Base-by-base conservation (phyloP, 1,284 basidiomycete genomes). In the Lignosus rhinocerotis region DNA sequence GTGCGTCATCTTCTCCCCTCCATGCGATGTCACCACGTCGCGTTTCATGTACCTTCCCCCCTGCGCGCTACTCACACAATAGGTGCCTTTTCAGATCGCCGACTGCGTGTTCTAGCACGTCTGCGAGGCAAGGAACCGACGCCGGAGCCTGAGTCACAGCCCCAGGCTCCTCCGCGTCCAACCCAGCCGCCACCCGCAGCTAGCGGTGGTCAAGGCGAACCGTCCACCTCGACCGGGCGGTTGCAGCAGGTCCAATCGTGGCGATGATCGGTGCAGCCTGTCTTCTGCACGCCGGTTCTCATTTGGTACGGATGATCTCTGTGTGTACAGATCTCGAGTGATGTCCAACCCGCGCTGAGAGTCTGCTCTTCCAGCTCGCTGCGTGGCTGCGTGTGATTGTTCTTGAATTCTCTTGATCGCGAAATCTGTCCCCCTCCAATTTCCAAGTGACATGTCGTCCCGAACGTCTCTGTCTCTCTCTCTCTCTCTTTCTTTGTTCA, bases 91-190 rank as follows among this genome's bases (percentile, higher is more conserved):
- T 16, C 55, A 76, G 75, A 66, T 54, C 72, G 72, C 32, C 69
- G 74, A 32, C 69, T 75, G 52, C 70, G 70, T 17, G 71, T 76
- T 38, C 62, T 76, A 52, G 78, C 77, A n/a, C 75, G 74, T 19
- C 66, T 73, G 51, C 62, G 72, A 19, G 72, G 72, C 47, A 72
- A 73, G 57, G 69, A 69, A 16, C 69, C 69, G 8, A 70, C 71
- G 4, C 71, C 71, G 17, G 63, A 66, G 32, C 65, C 59, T 6
- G 46, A 58, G 48, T 44, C 46, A 14, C 52, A 52, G 30, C 44
- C 34, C n/a, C 49, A 31, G 30, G 34, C 44, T 12, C 47, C 34
- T 36, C 59, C 48, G 49, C 58, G 54, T 17, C 51, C 44, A 43
- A 43, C 58, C 5, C 53, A 21, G 41, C 45, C 34, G 47, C 34